phyloP scores from a whole-genome alignment of 2,329 filamentous ascomycete species.

The Acarospora socialis region DNA sequence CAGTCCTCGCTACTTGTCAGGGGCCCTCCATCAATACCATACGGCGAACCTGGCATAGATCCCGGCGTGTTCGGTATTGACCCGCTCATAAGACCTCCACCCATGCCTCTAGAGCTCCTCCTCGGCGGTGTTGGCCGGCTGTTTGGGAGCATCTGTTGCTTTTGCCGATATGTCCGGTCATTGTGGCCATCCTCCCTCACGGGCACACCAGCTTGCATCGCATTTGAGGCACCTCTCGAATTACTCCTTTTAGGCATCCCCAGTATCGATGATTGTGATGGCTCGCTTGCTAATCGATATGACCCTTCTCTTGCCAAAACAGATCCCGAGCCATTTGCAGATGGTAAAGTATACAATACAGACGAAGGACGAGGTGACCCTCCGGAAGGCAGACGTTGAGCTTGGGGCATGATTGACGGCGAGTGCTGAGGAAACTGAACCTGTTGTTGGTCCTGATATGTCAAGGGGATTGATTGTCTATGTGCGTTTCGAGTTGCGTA shows the following conservation, averaged over 20 bases:
- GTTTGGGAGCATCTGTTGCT: slow-evolving; percentile 40
- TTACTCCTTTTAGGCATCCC: slow-evolving; percentile 45
- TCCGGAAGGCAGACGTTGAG: slow-evolving; percentile 24
- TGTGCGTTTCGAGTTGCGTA: slow-evolving; percentile 21
- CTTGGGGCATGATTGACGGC: slow-evolving; percentile 29
- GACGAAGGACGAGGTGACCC: slow-evolving; percentile 31
- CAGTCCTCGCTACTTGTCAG: slow-evolving; percentile 71
- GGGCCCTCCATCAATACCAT: slow-evolving; percentile 43
- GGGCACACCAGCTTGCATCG: slow-evolving; percentile 46
- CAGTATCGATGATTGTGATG: slow-evolving; percentile 42
- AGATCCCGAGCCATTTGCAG: slow-evolving; percentile 27
- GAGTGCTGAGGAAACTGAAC: slow-evolving; percentile 29
- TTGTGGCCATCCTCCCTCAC: slow-evolving; percentile 55
- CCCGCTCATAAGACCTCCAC: slow-evolving; percentile 31
- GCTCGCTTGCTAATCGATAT: slow-evolving; percentile 44
- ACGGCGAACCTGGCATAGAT: slow-evolving; percentile 30
- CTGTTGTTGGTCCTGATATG: slow-evolving; percentile 30
- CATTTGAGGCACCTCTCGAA: slow-evolving; percentile 45
- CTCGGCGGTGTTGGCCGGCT: slow-evolving; percentile 57
- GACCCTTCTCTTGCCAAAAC: slow-evolving; percentile 27
- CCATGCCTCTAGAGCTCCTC: slow-evolving; percentile 59
- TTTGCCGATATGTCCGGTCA: slow-evolving; percentile 52
- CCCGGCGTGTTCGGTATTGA: slow-evolving; percentile 18
- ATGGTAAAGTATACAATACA: slow-evolving; percentile 31
- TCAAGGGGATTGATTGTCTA: slow-evolving; percentile 29